These are phyloP conservation scores for Penicillium longicatenatum DNA, from an alignment of 495 filamentous ascomycete genomes.

Conservation along the genomic window DNA sequence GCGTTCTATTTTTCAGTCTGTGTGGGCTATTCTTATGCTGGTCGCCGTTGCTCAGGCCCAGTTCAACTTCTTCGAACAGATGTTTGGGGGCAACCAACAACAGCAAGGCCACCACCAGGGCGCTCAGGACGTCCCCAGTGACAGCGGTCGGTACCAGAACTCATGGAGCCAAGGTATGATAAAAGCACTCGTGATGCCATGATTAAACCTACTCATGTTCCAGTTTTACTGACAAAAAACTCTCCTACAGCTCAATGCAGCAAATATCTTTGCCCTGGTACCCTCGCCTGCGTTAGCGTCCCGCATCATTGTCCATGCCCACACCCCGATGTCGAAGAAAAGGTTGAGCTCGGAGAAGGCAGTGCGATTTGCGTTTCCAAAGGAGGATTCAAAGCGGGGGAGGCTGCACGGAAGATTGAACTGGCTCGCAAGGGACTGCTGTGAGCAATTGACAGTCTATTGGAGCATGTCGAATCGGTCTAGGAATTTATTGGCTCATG, in stretches of 20 bases:
- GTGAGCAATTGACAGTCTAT: slow-evolving; percentile 39
- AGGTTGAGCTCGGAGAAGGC: slow-evolving; percentile 83
- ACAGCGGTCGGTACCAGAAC: slow-evolving; percentile 73
- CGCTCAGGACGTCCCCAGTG: slow-evolving; percentile 71
- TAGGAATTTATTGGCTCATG: not conserved
- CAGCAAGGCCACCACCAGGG: slow-evolving; percentile 64
- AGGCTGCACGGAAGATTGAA: slow-evolving; percentile 76
- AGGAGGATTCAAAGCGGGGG: slow-evolving; percentile 75
- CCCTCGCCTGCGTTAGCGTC: slow-evolving; percentile 87
- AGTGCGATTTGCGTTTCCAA: slow-evolving; percentile 78
- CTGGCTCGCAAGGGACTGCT: slow-evolving; percentile 81
- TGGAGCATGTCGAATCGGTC: not conserved
- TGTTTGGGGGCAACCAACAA: slow-evolving; percentile 63
- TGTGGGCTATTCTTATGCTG: slow-evolving; percentile 52
- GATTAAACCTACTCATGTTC: not conserved
- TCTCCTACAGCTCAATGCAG: slow-evolving; percentile 64
- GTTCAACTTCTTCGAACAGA: slow-evolving; percentile 90
- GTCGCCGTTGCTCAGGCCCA: slow-evolving; percentile 59
- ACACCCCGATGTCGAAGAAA: slow-evolving; percentile 79
- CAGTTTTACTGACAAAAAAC: not conserved
- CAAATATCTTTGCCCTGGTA: slow-evolving; percentile 90
- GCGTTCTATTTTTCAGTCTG: slow-evolving; percentile 22
- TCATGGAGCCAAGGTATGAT: slow-evolving; percentile 64
- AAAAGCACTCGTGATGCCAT: not conserved
- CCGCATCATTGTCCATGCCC: slow-evolving; percentile 93